These are phyloP conservation scores for Fagopyrum homotropicum DNA, from an alignment of 148 eudicot genomes.

Conservation along the genomic window DNA sequence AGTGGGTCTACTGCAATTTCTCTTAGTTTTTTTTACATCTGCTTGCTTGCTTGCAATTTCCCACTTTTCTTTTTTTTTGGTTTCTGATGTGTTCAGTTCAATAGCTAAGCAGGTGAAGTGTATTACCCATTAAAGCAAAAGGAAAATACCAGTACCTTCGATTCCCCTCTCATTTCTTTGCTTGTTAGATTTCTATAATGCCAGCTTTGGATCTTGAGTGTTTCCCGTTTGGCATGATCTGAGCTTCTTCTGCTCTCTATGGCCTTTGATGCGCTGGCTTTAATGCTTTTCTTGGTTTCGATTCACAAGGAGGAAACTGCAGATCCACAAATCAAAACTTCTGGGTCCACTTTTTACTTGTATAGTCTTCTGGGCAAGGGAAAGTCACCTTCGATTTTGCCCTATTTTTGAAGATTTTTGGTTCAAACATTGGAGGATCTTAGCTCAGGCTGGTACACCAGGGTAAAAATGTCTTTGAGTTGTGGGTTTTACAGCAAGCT, in stretches of 20 bases:
- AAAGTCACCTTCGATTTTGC: constrained; percentile 8
- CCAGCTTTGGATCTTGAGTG: constrained; percentile 2
- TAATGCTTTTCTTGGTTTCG: background rate
- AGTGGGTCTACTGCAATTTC: constrained; percentile 40
- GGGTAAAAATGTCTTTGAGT: constrained; percentile 9
- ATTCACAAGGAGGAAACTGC: background rate
- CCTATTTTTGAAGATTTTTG: constrained; percentile 8
- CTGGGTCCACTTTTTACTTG: constrained; percentile 4
- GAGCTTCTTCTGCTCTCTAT: constrained; percentile 1
- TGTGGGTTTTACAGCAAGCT: constrained; percentile 11
- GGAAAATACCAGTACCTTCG: constrained; percentile 16
- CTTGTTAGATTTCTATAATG: background rate
- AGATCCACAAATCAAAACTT: constrained; percentile 3
- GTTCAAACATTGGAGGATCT: too few relatives aligned
- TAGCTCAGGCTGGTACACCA: background rate
- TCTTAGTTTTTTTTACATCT: background rate
- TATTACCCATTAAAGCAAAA: constrained; percentile 15
- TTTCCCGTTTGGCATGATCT: background rate
- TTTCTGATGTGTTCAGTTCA: background rate
- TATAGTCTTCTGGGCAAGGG: constrained; percentile 3
- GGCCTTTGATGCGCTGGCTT: constrained; percentile 11
- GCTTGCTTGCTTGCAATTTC: background rate
- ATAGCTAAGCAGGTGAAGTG: constrained; percentile 16
- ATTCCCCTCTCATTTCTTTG: constrained; percentile 10
- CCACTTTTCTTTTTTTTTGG: background rate